Conservation (phyloP, 2,329 filamentous ascomycete species). For the Pseudogymnoascus sp. region DNA sequence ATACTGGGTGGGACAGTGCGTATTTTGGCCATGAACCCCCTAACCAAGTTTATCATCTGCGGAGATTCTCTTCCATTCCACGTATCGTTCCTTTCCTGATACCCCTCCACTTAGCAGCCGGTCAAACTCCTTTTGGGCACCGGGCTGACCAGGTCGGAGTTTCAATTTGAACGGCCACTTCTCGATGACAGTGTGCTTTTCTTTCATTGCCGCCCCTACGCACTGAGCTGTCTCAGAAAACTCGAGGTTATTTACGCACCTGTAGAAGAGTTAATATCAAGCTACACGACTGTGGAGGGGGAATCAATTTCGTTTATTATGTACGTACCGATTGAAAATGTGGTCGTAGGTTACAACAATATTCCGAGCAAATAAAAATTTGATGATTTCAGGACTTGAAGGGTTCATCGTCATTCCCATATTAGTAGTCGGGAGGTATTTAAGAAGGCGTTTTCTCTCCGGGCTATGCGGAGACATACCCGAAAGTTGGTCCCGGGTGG, state of each 20-base stretch:
- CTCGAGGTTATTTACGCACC: neutral
- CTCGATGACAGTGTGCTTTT: conserved; percentile 21
- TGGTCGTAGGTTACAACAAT: neutral
- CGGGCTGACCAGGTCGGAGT: conserved; percentile 16
- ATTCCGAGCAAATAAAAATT: neutral
- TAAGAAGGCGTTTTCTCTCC: neutral
- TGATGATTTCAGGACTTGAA: neutral
- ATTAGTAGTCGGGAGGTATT: neutral
- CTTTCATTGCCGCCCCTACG: neutral
- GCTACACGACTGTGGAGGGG: neutral
- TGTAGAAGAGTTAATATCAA: neutral
- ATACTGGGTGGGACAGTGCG: neutral
- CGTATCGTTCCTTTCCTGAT: conserved; percentile 24
- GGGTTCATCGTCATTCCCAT: neutral
- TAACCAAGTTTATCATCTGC: neutral
- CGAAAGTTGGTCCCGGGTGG: neutral
- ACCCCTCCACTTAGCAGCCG: conserved; percentile 10
- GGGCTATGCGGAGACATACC: neutral
- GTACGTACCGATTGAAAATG: neutral
- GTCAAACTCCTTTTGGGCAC: conserved; percentile 28
- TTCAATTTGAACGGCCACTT: conserved; percentile 28
- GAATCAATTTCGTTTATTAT: neutral
- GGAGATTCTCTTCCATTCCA: conserved; percentile 25
- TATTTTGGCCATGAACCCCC: neutral
- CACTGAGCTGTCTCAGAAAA: neutral